A percentile compares a stretch with the other conserved stretches of the same genome.
Evolutionary conservation across 768 basidiomycete genomes (phyloP).

Genomic region (Rhodosporidiobolus sp.): DNA sequence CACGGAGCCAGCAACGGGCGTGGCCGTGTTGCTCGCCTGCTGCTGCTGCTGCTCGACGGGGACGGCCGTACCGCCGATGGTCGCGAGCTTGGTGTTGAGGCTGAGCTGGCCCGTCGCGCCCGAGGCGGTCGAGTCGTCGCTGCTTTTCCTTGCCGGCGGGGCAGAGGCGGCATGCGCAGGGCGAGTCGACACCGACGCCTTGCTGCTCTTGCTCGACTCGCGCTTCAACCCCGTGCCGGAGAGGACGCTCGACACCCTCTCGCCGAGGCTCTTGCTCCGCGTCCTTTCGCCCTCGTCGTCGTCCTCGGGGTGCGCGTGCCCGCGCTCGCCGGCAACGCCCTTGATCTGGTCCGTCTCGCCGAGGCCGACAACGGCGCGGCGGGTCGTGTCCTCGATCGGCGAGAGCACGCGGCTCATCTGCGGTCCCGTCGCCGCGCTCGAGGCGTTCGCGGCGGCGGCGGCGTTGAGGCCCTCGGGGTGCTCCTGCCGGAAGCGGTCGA

Average conservation of each 20-base stretch:
- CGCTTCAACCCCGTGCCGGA: neutral
- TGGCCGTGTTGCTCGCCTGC: neutral
- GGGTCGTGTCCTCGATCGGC: constrained; percentile 27
- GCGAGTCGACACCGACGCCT: neutral
- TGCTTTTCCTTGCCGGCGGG: neutral
- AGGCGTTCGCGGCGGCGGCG: neutral
- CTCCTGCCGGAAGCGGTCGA: constrained; percentile 53
- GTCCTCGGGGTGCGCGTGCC: neutral
- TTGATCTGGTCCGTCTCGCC: constrained; percentile 26
- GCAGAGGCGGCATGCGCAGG: neutral
- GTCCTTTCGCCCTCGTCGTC: neutral
- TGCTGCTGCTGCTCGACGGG: neutral
- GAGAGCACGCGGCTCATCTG: neutral
- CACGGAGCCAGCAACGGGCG: constrained; percentile 6
- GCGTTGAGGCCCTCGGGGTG: constrained; percentile 13
- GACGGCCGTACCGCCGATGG: neutral
- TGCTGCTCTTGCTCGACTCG: no score
- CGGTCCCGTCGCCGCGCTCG: no score
- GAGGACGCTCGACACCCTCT: constrained; percentile 15
- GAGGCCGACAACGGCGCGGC: neutral
- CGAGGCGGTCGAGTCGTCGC: neutral
- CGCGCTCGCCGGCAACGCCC: constrained; percentile 3
- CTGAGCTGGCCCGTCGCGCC: neutral
- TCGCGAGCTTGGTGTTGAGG: constrained; percentile 1
- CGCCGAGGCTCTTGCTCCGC: constrained; percentile 6